A percentile compares a stretch with the other conserved stretches of the same genome.
phyloP scores from a whole-genome alignment of 169 alveolate species.

The Eimeria tenella region DNA sequence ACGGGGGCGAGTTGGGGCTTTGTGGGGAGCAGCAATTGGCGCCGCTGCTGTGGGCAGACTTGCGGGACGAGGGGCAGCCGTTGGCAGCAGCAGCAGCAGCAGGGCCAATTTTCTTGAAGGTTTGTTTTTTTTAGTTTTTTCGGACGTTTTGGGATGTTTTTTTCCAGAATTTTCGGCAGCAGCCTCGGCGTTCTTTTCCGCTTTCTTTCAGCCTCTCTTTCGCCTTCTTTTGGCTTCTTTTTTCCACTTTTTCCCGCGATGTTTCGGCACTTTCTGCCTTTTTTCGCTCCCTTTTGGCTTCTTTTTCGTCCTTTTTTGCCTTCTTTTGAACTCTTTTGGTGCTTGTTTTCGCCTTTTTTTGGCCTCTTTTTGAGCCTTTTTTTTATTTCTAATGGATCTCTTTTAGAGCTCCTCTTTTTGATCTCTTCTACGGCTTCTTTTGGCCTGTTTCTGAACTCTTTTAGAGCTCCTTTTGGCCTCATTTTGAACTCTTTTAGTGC shows the following conservation, averaged over 20 bases:
- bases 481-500: not conserved
- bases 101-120: not conserved
- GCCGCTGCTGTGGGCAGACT: not conserved
- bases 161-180: not conserved
- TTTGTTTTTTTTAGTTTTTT: not conserved
- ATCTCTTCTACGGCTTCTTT: not conserved
- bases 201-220: conserved; percentile 2
- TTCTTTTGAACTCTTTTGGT: not conserved
- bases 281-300: not conserved
- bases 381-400: not conserved
- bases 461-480: not conserved
- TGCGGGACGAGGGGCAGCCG: not conserved
- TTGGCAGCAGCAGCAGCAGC: not conserved
- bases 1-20: not conserved
- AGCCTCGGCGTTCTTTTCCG: not conserved
- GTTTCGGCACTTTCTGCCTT: not conserved
- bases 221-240: too few species aligned
- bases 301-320: not conserved
- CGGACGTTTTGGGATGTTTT: too few species aligned
- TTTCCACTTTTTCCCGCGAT: not conserved
- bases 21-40: not conserved
- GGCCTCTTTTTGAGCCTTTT: not conserved
- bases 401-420: too few species aligned
- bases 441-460: not conserved
- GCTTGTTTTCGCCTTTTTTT: not conserved